Evolutionary conservation across 2,329 filamentous ascomycete genomes (phyloP).

Genomic region (Fusarium sp.): DNA sequence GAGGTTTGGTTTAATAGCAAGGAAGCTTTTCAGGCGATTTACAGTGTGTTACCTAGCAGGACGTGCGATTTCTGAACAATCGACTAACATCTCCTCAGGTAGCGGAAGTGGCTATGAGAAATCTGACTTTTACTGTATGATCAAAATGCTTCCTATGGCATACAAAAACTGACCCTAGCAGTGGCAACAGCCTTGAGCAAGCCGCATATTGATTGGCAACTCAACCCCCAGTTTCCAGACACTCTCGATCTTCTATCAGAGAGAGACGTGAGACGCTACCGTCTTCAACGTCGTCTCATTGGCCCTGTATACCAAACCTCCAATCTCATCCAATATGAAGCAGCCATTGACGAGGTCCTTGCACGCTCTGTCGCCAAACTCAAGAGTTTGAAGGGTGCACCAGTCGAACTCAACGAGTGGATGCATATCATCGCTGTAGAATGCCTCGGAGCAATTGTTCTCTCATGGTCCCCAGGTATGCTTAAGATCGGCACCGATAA

Average conservation of each 20-base stretch:
- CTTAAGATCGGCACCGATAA: constrained; percentile 59
- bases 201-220: constrained; percentile 56
- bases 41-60: constrained; percentile 56
- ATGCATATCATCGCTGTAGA: constrained; percentile 69
- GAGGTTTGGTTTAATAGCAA: constrained; percentile 66
- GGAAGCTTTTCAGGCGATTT: constrained; percentile 58
- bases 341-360: constrained; percentile 58
- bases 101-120: constrained; percentile 63
- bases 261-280: constrained; percentile 60
- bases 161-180: constrained; percentile 37
- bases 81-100: constrained; percentile 49
- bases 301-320: constrained; percentile 61
- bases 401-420: constrained; percentile 65
- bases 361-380: constrained; percentile 53
- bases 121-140: constrained; percentile 65
- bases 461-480: constrained; percentile 66
- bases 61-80: neutral
- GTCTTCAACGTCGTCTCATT: constrained; percentile 62
- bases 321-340: constrained; percentile 58
- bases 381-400: constrained; percentile 52
- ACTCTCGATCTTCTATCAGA: constrained; percentile 66
- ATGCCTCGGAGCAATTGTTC: constrained; percentile 62
- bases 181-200: constrained; percentile 61
- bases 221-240: constrained; percentile 55
- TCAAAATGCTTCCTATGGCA: neutral